A percentile compares a stretch with the other conserved stretches of the same genome.
Evolutionary conservation across 2,329 filamentous ascomycete species (phyloP).

Genomic region (Cercospora sp.): DNA sequence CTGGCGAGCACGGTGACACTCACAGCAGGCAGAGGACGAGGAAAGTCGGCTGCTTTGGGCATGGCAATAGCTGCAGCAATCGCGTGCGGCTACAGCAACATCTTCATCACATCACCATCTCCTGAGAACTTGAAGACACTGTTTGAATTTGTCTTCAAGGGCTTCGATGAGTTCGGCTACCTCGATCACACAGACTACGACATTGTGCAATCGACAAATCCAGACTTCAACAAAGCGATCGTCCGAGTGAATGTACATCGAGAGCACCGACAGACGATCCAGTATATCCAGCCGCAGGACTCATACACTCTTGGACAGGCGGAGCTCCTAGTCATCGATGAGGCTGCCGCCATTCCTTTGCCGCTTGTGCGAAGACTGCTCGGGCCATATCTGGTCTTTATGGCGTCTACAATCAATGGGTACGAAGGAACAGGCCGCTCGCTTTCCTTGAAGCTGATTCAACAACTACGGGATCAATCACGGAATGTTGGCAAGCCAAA

Average conservation of each 20-base stretch:
- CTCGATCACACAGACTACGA: constrained; percentile 96
- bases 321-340: constrained; percentile 92
- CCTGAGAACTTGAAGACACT: constrained; percentile 98
- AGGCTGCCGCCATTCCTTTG: constrained; percentile 92
- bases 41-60: constrained; percentile 94
- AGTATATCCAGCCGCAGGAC: constrained; percentile 97
- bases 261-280: constrained; percentile 94
- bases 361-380: constrained; percentile 91
- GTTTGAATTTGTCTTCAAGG: constrained; percentile 98
- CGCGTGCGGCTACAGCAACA: constrained; percentile 96
- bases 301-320: constrained; percentile 93
- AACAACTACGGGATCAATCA: constrained; percentile 93
- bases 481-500: constrained; percentile 61
- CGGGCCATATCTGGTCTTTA: constrained; percentile 96
- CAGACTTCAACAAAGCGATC: constrained; percentile 98
- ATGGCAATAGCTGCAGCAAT: constrained; percentile 92
- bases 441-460: constrained; percentile 91
- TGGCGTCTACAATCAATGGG: constrained; percentile 98
- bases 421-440: constrained; percentile 97
- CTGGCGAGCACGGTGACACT: constrained; percentile 88
- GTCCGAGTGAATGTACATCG: constrained; percentile 94
- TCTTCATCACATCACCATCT: constrained; percentile 97
- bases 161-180: constrained; percentile 91
- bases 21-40: constrained; percentile 89
- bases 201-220: constrained; percentile 96